These are phyloP conservation scores for Backusella parvicylindrica DNA, from an alignment of 192 early-diverging fungal genomes.

Conservation along the genomic window DNA sequence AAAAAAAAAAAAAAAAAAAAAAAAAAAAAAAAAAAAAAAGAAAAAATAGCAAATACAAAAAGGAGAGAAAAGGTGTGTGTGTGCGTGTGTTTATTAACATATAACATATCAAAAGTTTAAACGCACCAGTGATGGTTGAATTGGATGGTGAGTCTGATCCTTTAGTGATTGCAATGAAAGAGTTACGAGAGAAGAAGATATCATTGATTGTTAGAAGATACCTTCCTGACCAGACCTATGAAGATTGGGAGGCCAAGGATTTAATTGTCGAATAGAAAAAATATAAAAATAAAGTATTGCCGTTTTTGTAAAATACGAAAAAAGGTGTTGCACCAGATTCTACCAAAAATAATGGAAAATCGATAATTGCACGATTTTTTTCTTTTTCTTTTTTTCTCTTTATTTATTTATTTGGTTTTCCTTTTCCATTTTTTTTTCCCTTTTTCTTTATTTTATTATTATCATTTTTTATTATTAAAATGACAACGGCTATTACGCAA, in stretches of 20 bases:
- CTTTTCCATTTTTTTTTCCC: background rate
- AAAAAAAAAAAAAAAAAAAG: no score
- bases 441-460: background rate
- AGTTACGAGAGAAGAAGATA: conserved; percentile 89
- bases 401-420: background rate
- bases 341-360: no score
- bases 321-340: background rate
- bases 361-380: no score
- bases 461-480: background rate
- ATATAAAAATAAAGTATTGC: background rate
- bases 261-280: conserved; percentile 68
- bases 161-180: conserved; percentile 91
- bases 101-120: conserved; percentile 85
- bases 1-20: no score
- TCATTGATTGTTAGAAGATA: conserved; percentile 90
- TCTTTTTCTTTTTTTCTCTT: background rate
- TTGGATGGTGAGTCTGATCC: conserved; percentile 92
- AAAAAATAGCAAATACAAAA: no score
- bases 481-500: background rate
- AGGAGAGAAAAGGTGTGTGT: no score
- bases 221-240: conserved; percentile 89
- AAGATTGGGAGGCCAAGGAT: conserved; percentile 93
- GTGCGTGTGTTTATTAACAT: no score
- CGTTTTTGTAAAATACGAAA: background rate
- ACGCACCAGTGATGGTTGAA: conserved; percentile 97